phyloP scores from a whole-genome alignment of 768 basidiomycete genomes.

The Hericium erinaceus region DNA sequence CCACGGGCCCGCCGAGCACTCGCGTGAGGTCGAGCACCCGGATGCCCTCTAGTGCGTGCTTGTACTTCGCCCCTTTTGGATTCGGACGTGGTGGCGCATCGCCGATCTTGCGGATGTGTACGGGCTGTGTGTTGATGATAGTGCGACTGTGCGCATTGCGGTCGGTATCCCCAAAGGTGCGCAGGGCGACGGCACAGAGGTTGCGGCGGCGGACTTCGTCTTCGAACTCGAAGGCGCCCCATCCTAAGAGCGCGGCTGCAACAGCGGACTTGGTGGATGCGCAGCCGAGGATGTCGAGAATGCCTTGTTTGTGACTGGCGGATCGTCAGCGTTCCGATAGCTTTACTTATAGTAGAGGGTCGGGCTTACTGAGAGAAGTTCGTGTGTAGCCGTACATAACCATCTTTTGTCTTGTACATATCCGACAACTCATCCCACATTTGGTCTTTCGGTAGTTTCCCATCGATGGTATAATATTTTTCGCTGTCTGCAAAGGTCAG shows the following conservation, averaged over 20 bases:
- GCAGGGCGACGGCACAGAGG: slow-evolving; percentile 19
- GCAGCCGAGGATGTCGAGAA: slow-evolving; percentile 12
- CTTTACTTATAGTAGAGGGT: background rate
- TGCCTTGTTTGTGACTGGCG: slow-evolving; percentile 11
- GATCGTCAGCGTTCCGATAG: slow-evolving; percentile 19
- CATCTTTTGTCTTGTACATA: slow-evolving; percentile 43
- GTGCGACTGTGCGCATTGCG: slow-evolving; percentile 37
- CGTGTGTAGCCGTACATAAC: slow-evolving; percentile 48
- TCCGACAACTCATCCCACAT: slow-evolving; percentile 45
- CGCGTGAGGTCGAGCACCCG: slow-evolving; percentile 51
- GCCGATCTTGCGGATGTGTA: slow-evolving; percentile 36
- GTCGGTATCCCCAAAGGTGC: slow-evolving; percentile 43
- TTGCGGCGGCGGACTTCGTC: slow-evolving; percentile 3
- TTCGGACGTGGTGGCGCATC: slow-evolving; percentile 32
- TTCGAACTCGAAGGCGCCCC: slow-evolving; percentile 12
- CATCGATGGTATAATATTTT: slow-evolving; percentile 39
- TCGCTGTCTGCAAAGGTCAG: slow-evolving; percentile 33
- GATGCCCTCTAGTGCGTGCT: slow-evolving; percentile 37
- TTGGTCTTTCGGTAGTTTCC: slow-evolving; percentile 18
- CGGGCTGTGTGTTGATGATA: slow-evolving; percentile 30
- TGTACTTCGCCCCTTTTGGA: slow-evolving; percentile 1
- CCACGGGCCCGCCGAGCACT: slow-evolving; percentile 49
- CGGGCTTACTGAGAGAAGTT: slow-evolving; percentile 51
- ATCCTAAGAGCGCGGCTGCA: slow-evolving; percentile 4
- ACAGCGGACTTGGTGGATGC: slow-evolving; percentile 6